Evolutionary conservation across 2,329 filamentous ascomycete species (phyloP).

Genomic region (Phaeomoniella chlamydospora): DNA sequence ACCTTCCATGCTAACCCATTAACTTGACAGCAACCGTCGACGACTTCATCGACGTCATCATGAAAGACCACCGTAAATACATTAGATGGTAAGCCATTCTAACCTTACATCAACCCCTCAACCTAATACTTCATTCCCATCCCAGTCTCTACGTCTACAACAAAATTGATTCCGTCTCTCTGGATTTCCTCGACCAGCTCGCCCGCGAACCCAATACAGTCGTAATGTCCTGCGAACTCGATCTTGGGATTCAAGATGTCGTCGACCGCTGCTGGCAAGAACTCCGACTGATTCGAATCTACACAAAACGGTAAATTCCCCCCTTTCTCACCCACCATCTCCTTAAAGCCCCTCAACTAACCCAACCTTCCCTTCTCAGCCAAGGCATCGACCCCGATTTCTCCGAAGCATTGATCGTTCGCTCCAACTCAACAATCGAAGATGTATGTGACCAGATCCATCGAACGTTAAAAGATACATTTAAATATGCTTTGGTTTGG

Average conservation of each 20-base stretch:
- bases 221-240: conserved; percentile 95
- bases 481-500: conserved; percentile 98
- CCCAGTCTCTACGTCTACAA: conserved; percentile 88
- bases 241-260: conserved; percentile 84
- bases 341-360: neutral
- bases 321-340: neutral
- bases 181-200: conserved; percentile 84
- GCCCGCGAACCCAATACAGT: conserved; percentile 87
- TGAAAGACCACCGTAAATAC: conserved; percentile 98
- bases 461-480: conserved; percentile 87
- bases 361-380: conserved; percentile 23
- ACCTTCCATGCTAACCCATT: too few relatives aligned
- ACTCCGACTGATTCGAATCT: conserved; percentile 75
- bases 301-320: conserved; percentile 59
- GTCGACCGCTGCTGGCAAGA: conserved; percentile 94
- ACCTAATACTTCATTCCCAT: conserved; percentile 1
- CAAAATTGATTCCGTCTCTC: conserved; percentile 91
- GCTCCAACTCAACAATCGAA: conserved; percentile 76
- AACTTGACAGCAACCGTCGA: conserved; percentile 82
- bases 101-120: too few relatives aligned
- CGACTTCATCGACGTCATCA: conserved; percentile 98
- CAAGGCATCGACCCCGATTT: conserved; percentile 88
- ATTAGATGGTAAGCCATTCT: conserved; percentile 52
- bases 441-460: conserved; percentile 96
- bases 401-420: conserved; percentile 79